Percentiles rank a stretch among this genome's conserved stretches.
These are phyloP conservation scores for Pleurotus ostreatus DNA, from an alignment of 768 basidiomycete species.

Conservation along the genomic window DNA sequence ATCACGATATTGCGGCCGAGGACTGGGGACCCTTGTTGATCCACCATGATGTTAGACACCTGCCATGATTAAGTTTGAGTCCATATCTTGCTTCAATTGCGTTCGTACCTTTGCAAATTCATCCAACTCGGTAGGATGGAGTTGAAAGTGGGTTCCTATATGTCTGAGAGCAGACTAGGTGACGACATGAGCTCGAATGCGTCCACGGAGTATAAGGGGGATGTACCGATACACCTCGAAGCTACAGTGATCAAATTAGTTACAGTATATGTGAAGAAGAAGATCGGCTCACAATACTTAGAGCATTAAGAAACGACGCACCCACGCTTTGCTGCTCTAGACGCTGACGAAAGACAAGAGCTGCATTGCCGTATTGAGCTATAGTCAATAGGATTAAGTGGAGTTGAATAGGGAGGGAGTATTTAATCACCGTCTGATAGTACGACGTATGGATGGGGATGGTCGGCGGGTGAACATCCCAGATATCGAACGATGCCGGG, in stretches of 20 bases:
- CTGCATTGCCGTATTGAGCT: not conserved
- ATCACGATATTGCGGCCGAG: not conserved
- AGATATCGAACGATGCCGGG: not conserved
- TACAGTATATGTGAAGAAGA: too few relatives aligned
- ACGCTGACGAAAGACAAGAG: not conserved
- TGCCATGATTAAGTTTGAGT: not conserved
- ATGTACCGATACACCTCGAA: not conserved
- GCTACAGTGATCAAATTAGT: not conserved
- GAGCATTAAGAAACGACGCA: not conserved
- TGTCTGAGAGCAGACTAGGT: not conserved
- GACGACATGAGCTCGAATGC: not conserved
- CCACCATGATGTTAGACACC: not conserved
- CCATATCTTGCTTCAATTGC: not conserved
- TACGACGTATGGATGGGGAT: not conserved
- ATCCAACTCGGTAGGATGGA: not conserved
- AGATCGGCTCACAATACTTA: not conserved
- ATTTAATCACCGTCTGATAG: not conserved
- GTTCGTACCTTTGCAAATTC: not conserved
- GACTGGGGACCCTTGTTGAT: not conserved
- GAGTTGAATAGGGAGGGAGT: not conserved
- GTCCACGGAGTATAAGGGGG: not conserved
- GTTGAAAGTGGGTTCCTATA: not conserved
- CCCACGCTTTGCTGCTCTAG: not conserved
- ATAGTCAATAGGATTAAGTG: not conserved
- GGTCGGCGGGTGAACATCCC: not conserved